Conservation (phyloP, 2,329 filamentous ascomycete genomes). For the Venturia effusa region DNA sequence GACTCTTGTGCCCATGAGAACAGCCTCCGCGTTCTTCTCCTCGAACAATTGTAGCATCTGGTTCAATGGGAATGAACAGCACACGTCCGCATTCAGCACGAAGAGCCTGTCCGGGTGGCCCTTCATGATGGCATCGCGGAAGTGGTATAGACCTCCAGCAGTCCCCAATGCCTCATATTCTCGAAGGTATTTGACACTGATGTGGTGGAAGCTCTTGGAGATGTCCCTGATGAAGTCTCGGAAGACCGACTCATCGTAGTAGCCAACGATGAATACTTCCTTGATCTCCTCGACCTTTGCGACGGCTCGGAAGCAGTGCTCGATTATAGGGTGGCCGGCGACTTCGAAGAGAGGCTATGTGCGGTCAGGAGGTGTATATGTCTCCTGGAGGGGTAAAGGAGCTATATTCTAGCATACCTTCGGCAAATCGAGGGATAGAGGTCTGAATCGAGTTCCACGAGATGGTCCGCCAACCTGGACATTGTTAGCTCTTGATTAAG, state of each 20-base stretch:
- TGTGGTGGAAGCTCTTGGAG: constrained; percentile 69
- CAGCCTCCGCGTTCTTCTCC: constrained; percentile 90
- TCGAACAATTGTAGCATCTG: constrained; percentile 94
- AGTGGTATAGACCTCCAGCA: constrained; percentile 94
- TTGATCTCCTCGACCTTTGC: constrained; percentile 84
- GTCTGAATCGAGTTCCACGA: constrained; percentile 88
- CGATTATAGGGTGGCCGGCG: constrained; percentile 95
- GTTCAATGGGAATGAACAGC: constrained; percentile 92
- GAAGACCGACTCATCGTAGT: constrained; percentile 96
- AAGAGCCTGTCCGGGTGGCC: constrained; percentile 91
- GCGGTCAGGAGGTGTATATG: background rate
- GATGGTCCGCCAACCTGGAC: constrained; percentile 83
- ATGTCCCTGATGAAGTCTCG: constrained; percentile 96
- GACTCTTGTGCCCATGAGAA: constrained; percentile 88
- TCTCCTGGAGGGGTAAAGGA: background rate
- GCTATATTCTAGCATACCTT: constrained; percentile 49
- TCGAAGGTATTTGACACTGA: constrained; percentile 88
- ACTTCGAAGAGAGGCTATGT: constrained; percentile 89
- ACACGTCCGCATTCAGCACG: constrained; percentile 95
- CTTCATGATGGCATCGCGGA: constrained; percentile 97
- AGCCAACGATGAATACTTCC: constrained; percentile 95
- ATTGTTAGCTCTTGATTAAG: constrained; percentile 18
- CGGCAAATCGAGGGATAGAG: constrained; percentile 87
- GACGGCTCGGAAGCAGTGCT: constrained; percentile 89
- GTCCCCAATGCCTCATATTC: constrained; percentile 96